Evolutionary conservation across 805 yeast genomes (phyloP).

Genomic region (Dipodascopsis tothii): DNA sequence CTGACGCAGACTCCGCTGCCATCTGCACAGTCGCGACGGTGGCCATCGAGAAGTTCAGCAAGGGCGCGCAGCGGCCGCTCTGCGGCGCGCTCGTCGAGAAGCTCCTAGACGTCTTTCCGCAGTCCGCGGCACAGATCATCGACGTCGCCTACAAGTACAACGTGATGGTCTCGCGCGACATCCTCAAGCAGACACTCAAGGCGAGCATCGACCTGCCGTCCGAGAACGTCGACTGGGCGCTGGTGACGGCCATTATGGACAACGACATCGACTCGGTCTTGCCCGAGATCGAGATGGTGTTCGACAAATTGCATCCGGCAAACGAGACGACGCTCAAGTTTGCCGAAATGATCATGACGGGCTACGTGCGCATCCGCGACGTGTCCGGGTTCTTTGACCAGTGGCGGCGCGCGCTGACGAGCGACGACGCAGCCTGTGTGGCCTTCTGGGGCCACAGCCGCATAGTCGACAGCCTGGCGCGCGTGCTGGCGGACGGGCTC

Average conservation of each 20-base stretch:
- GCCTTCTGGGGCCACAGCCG: not conserved
- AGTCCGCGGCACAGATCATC: conserved; percentile 5
- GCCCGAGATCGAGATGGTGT: conserved; percentile 3
- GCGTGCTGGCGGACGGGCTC: not conserved
- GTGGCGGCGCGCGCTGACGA: not conserved
- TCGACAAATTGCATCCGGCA: not conserved
- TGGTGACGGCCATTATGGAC: conserved; percentile 10
- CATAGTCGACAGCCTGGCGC: not conserved
- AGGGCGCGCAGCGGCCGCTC: not conserved
- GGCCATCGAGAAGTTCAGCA: not conserved
- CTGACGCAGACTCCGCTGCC: too few species aligned
- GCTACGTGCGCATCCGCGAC: not conserved
- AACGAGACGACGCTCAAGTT: not conserved
- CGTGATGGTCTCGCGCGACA: conserved; percentile 7
- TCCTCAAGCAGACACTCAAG: conserved; percentile 5
- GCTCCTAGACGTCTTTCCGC: conserved; percentile 6
- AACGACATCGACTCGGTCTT: conserved; percentile 14
- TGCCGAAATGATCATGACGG: not conserved
- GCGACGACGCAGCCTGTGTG: not conserved
- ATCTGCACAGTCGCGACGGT: not conserved
- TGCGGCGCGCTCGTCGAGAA: not conserved
- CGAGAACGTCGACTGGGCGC: conserved; percentile 8
- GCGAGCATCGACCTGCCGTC: not conserved
- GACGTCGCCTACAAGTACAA: conserved; percentile 1
- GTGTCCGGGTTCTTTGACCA: not conserved